These are phyloP conservation scores for Kluyveromyces sp. DNA, from an alignment of 1,139 yeast species.

Conservation along the genomic window DNA sequence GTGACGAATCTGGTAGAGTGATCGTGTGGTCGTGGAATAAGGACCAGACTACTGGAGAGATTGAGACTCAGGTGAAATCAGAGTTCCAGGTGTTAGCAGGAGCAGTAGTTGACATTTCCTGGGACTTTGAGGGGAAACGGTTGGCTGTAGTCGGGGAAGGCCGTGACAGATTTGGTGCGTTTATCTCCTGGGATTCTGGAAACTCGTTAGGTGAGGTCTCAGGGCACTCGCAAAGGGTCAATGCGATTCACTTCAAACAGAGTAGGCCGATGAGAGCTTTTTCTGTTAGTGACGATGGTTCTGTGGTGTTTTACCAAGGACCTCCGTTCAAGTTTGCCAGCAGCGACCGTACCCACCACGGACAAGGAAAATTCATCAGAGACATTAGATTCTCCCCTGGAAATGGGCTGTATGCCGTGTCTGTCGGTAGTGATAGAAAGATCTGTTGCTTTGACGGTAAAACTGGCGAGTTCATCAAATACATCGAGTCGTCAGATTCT, in stretches of 20 bases:
- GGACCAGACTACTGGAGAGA: constrained; percentile 18
- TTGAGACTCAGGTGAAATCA: constrained; percentile 60
- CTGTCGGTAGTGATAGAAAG: constrained; percentile 81
- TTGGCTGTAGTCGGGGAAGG: constrained; percentile 95
- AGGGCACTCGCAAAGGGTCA: constrained; percentile 84
- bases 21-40: constrained; percentile 67
- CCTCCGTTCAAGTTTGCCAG: constrained; percentile 87
- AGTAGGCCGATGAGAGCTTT: constrained; percentile 90
- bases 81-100: constrained; percentile 82
- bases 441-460: constrained; percentile 81
- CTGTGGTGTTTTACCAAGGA: constrained; percentile 78
- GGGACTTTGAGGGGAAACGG: constrained; percentile 88
- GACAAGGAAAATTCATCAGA: constrained; percentile 57
- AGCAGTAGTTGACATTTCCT: constrained; percentile 72
- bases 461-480: constrained; percentile 64
- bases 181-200: constrained; percentile 90
- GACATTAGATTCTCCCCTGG: constrained; percentile 81
- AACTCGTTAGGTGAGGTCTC: constrained; percentile 92
- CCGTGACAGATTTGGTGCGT: constrained; percentile 84
- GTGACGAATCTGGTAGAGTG: constrained; percentile 82
- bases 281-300: constrained; percentile 84
- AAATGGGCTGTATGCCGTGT: constrained; percentile 58
- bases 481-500: constrained; percentile 48
- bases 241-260: constrained; percentile 81
- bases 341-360: constrained; percentile 66